These are phyloP conservation scores for Amyloporia xantha DNA, from an alignment of 768 basidiomycete genomes.

Conservation along the genomic window DNA sequence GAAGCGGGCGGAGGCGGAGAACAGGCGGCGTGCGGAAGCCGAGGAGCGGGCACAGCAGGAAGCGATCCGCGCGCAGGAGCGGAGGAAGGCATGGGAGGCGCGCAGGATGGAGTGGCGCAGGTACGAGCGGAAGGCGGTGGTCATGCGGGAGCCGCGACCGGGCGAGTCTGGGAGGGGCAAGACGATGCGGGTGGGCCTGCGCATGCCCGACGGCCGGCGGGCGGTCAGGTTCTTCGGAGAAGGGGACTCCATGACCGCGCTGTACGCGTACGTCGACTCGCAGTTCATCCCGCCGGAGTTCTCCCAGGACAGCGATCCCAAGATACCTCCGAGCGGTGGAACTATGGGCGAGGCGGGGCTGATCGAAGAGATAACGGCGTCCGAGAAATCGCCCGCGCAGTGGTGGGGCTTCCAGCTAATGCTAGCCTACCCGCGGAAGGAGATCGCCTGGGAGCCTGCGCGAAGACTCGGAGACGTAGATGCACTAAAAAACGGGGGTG, in stretches of 20 bases:
- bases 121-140: conserved; percentile 48
- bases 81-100: conserved; percentile 17
- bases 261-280: conserved; percentile 72
- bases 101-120: conserved; percentile 47
- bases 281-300: conserved; percentile 42
- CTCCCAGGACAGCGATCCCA: conserved; percentile 35
- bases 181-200: conserved; percentile 51
- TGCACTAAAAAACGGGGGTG: conserved; percentile 49
- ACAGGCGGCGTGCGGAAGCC: conserved; percentile 28
- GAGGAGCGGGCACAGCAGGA: conserved; percentile 34
- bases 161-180: conserved; percentile 24
- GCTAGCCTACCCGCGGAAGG: conserved; percentile 63
- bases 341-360: conserved; percentile 25
- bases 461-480: conserved; percentile 39
- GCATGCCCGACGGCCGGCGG: conserved; percentile 43
- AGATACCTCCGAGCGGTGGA: conserved; percentile 31
- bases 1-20: conserved; percentile 35
- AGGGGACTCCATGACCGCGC: conserved; percentile 45
- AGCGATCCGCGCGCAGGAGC: conserved; percentile 18
- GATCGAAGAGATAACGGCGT: conserved; percentile 28
- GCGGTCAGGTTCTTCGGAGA: conserved; percentile 50
- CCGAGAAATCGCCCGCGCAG: conserved; percentile 23
- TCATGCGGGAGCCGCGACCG: conserved; percentile 29
- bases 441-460: conserved; percentile 43
- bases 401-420: conserved; percentile 76